Conservation (phyloP, 2,329 filamentous ascomycete genomes). For the Exophiala spinifera region DNA sequence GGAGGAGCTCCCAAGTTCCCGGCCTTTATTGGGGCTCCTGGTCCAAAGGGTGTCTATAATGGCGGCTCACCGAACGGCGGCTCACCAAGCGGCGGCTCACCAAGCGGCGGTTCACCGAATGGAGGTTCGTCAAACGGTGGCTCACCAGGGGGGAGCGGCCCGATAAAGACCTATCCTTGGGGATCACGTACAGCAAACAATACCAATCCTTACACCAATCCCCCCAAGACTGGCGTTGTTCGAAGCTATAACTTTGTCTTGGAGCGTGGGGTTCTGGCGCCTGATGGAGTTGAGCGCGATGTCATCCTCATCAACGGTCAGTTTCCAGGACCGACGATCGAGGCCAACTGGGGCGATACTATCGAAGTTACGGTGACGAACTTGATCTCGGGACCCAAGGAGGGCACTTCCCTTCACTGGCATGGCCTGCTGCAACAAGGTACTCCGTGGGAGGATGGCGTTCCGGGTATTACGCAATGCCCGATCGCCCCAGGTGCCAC, state of each 20-base stretch:
- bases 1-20: constrained; percentile 11
- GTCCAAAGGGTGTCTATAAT: neutral
- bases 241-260: constrained; percentile 34
- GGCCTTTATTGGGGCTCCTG: constrained; percentile 8
- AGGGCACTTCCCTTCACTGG: constrained; percentile 42
- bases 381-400: constrained; percentile 31
- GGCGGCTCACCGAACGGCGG: neutral
- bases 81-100: neutral
- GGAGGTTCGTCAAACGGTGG: neutral
- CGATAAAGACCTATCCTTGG: constrained; percentile 6
- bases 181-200: constrained; percentile 16
- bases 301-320: constrained; percentile 34
- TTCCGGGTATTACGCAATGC: constrained; percentile 41
- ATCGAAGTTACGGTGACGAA: constrained; percentile 37
- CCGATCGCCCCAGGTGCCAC: constrained; percentile 41
- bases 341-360: constrained; percentile 31
- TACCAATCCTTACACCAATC: constrained; percentile 19
- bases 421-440: constrained; percentile 38
- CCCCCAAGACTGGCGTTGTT: constrained; percentile 27
- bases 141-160: neutral
- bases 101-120: neutral
- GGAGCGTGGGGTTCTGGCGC: constrained; percentile 27
- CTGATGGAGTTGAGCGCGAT: constrained; percentile 32
- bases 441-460: constrained; percentile 42
- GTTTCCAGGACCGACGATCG: constrained; percentile 57